phyloP scores from a whole-genome alignment of 2,329 filamentous ascomycete species.

The Monilinia aucupariae region DNA sequence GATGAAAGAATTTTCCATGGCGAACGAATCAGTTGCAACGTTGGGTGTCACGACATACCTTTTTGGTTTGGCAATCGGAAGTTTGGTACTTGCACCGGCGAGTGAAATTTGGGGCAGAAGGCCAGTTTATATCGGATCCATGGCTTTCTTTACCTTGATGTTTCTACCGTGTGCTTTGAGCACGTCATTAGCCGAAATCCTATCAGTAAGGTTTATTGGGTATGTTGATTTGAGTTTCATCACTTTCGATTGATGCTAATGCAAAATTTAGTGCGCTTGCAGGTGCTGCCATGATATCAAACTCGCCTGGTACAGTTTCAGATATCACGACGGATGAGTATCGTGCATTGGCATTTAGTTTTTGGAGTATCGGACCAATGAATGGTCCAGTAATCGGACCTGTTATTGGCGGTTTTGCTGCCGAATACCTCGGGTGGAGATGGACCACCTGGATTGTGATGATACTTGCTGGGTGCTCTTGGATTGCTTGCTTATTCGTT shows the following conservation, averaged over 20 bases:
- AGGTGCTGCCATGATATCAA: slow-evolving; percentile 75
- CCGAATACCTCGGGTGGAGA: slow-evolving; percentile 73
- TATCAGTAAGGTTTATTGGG: slow-evolving; percentile 71
- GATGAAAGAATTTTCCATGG: slow-evolving; percentile 57
- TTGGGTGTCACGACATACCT: slow-evolving; percentile 76
- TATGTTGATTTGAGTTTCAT: slow-evolving; percentile 36
- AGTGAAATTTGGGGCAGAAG: slow-evolving; percentile 64
- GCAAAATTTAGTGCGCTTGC: slow-evolving; percentile 51
- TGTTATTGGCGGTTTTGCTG: slow-evolving; percentile 76
- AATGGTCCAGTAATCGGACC: slow-evolving; percentile 66
- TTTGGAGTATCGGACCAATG: slow-evolving; percentile 79
- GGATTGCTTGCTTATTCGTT: slow-evolving; percentile 53
- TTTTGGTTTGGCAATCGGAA: slow-evolving; percentile 66
- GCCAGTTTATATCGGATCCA: slow-evolving; percentile 63
- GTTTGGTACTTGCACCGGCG: slow-evolving; percentile 67
- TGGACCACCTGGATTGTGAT: slow-evolving; percentile 81
- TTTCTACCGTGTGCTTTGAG: slow-evolving; percentile 68
- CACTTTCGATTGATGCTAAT: slow-evolving; percentile 14
- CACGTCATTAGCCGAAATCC: slow-evolving; percentile 59
- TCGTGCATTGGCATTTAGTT: slow-evolving; percentile 73
- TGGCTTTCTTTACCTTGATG: slow-evolving; percentile 60
- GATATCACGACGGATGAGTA: slow-evolving; percentile 79
- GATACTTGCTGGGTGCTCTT: slow-evolving; percentile 61
- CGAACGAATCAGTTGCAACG: slow-evolving; percentile 56
- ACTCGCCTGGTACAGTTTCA: slow-evolving; percentile 74